A percentile compares a stretch with the other conserved stretches of the same genome.
Conservation (phyloP, 1,284 basidiomycete species). For the Baeospora myosura region DNA sequence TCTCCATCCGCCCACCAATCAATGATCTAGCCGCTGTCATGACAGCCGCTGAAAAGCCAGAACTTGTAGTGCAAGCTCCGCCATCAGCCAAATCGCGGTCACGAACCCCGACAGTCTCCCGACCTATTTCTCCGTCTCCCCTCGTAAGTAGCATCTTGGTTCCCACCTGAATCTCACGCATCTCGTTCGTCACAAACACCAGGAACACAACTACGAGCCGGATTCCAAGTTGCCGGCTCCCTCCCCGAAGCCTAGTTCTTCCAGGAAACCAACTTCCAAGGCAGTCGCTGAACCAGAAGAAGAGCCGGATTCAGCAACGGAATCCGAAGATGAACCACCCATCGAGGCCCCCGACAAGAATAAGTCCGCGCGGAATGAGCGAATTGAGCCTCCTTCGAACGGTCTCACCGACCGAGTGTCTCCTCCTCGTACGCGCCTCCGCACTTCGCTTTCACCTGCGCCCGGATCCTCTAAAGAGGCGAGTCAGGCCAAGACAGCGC, state of each 20-base stretch:
- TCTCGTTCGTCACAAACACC: not conserved
- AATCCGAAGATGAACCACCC: slow-evolving; percentile 29
- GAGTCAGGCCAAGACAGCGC: slow-evolving; percentile 13
- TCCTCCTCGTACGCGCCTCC: slow-evolving; percentile 13
- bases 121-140: slow-evolving; percentile 2
- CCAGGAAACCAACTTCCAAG: slow-evolving; percentile 5
- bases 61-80: slow-evolving; percentile 21
- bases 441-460: slow-evolving; percentile 15
- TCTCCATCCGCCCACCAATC: slow-evolving; percentile 4
- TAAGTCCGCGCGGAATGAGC: slow-evolving; percentile 13
- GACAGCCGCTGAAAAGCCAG: slow-evolving; percentile 32
- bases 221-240: not conserved
- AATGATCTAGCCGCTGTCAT: slow-evolving; percentile 31
- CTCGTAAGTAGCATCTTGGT: not conserved
- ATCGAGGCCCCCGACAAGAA: slow-evolving; percentile 12
- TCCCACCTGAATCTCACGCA: not conserved
- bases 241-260: slow-evolving; percentile 4
- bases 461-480: slow-evolving; percentile 18
- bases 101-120: not conserved
- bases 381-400: slow-evolving; percentile 7
- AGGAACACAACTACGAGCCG: not conserved
- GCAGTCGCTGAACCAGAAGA: slow-evolving; percentile 13
- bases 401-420: slow-evolving; percentile 4
- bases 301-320: slow-evolving; percentile 41
- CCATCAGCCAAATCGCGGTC: not conserved